Evolutionary conservation across 352 stramenopile genomes (phyloP), one percentile per base, ranked within the genome.

Genomic region (Phytophthora sp.): DNA sequence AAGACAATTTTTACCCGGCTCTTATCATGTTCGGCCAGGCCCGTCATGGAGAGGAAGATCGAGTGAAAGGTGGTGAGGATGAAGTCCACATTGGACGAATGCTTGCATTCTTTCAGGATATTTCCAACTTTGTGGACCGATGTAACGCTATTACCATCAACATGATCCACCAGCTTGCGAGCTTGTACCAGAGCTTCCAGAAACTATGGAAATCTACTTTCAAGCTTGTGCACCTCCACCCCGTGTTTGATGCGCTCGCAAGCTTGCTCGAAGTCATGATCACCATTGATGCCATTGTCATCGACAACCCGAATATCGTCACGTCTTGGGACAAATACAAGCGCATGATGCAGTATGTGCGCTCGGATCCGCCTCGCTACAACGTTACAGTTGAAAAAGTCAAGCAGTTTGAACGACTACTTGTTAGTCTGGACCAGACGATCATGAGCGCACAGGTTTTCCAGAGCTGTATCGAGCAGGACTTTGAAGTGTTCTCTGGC

Each of bases 271-370:
- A 92, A 45, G 75, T 96, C 30, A 91, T 97, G 75, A 92, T 96
- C 53, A 95, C 89, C 8, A 85, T 97, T 26, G 91, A 97, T 60
- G 73, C 77, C n/a, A 92, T 96, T 46, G 85, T 97, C 27, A 74
- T 94, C 15, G 81, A 96, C 45, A 97, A 97, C 59, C 87, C 89
- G 13, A 85, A 86, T 41, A 94, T 97, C 46, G 69, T 89, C 39
- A 88, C 74, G 18, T 83, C 89, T 12, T 97, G 91, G 91, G 87
- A 94, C 63, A 93, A 90, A 49, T 97, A 96, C 74, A 97, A 97
- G 71, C 84, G 84, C 54, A 95, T 97, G 86, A 93, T 97, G 85
- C 84, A 95, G 60, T 95, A 91, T 45, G 82, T 94, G 18, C 84
- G 89, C n/a, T 81, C 86, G 3, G 89, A 97, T 33, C 89, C 89